Conservation (phyloP, 129 eudicot species). For the Flaveria brownii region DNA sequence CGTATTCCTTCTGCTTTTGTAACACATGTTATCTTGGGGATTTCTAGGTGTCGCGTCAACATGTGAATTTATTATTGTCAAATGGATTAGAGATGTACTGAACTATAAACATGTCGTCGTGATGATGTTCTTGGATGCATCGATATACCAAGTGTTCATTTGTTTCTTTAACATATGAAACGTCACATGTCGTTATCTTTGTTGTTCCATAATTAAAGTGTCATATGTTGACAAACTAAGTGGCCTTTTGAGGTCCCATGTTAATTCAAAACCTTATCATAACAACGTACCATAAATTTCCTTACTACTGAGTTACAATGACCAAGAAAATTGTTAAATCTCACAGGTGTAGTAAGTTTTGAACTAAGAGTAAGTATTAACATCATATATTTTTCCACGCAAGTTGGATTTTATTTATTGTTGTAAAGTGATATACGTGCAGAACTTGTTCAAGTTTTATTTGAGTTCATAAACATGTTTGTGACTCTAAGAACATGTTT, state of each 20-base stretch:
- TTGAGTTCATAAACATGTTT: not conserved
- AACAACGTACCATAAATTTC: not conserved
- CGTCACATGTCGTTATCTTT: constrained; percentile 31
- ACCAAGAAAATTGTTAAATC: not conserved
- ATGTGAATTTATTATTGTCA: not conserved
- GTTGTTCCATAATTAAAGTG: constrained; percentile 30
- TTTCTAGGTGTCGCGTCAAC: not conserved
- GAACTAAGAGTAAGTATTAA: not conserved
- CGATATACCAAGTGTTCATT: not conserved
- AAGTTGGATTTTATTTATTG: not conserved
- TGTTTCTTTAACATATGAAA: constrained; percentile 30
- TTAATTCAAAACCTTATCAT: not conserved
- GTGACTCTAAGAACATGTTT: not conserved
- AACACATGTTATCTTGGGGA: not conserved
- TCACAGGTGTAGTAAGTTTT: not conserved
- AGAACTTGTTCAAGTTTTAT: not conserved
- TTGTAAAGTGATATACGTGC: not conserved
- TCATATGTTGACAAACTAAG: constrained; percentile 32
- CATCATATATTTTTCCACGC: too few relatives aligned
- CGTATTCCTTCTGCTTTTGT: not conserved
- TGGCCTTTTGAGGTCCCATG: constrained; percentile 32
- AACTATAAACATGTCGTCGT: constrained; percentile 3
- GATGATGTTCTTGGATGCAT: constrained; percentile 20
- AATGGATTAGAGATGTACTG: not conserved
- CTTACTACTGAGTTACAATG: not conserved